A percentile compares a stretch with the other conserved stretches of the same genome.
phyloP scores from a whole-genome alignment of 805 yeast species.

The Wickerhamiella kazuoi region DNA sequence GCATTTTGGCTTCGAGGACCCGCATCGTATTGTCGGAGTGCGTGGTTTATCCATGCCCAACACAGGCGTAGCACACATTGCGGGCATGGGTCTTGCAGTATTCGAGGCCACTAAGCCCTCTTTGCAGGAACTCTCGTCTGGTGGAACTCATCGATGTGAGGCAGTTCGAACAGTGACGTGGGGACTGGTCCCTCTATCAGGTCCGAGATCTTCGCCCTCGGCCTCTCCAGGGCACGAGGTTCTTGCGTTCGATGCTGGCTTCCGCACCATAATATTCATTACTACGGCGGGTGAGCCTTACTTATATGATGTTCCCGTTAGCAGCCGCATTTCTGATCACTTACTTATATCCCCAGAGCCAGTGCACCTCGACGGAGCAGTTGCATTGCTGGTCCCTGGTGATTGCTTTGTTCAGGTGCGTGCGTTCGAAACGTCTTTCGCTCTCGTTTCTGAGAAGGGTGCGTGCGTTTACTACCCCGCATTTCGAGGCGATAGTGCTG shows the following conservation, averaged over 20 bases:
- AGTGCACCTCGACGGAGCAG: neutral
- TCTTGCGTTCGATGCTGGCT: neutral
- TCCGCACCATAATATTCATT: neutral
- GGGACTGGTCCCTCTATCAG: neutral
- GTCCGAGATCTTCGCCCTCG: neutral
- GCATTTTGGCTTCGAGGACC: neutral
- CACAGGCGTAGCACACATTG: neutral
- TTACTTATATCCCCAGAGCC: too few species aligned
- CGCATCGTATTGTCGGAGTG: neutral
- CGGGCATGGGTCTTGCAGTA: neutral
- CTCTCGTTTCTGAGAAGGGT: slow-evolving; percentile 3
- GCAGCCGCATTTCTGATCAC: neutral
- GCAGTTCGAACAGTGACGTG: neutral
- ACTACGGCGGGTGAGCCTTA: neutral
- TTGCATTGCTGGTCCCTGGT: neutral
- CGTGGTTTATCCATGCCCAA: neutral
- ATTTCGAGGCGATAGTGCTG: neutral
- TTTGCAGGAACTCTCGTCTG: too few species aligned
- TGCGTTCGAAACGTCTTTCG: slow-evolving; percentile 1
- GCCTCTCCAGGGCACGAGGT: neutral
- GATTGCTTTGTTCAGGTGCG: neutral
- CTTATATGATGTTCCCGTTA: neutral
- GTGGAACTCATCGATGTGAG: neutral
- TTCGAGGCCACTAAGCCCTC: neutral
- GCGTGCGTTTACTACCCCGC: neutral